Percentiles rank a stretch among this genome's conserved stretches.
phyloP scores from a whole-genome alignment of 2,329 filamentous ascomycete genomes.

The Dryadomyces quercivorus region DNA sequence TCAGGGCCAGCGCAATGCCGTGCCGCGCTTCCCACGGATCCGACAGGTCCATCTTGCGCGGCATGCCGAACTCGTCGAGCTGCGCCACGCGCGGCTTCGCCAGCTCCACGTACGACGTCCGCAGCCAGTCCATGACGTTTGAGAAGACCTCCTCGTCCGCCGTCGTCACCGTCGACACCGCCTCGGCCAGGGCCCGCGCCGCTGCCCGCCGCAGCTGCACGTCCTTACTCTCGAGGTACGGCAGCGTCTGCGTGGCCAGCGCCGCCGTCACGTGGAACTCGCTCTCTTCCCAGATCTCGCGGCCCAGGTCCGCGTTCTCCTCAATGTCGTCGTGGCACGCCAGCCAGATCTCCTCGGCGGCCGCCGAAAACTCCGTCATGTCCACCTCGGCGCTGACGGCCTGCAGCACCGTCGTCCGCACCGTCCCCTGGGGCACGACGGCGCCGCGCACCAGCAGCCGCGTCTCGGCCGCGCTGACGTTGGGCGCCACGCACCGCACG shows the following conservation, averaged over 20 bases:
- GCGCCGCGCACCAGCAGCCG: slow-evolving; percentile 62
- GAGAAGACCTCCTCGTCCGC: too few species aligned
- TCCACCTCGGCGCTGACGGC: slow-evolving; percentile 87
- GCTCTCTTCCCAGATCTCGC: slow-evolving; percentile 92
- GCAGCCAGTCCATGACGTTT: slow-evolving; percentile 49
- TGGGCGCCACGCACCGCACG: slow-evolving; percentile 72
- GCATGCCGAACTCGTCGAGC: slow-evolving; percentile 90
- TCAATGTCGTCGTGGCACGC: slow-evolving; percentile 82
- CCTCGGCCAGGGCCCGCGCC: slow-evolving; percentile 68
- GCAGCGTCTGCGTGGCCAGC: slow-evolving; percentile 55
- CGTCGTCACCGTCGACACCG: slow-evolving; percentile 47
- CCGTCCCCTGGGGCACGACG: slow-evolving; percentile 66
- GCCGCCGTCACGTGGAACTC: slow-evolving; percentile 57
- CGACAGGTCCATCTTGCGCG: slow-evolving; percentile 71
- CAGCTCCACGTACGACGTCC: slow-evolving; percentile 62
- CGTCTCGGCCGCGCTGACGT: slow-evolving; percentile 63
- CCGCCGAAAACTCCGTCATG: slow-evolving; percentile 72
- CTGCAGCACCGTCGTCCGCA: slow-evolving; percentile 76
- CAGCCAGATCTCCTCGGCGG: slow-evolving; percentile 87
- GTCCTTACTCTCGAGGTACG: slow-evolving; percentile 71
- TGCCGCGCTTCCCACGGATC: slow-evolving; percentile 90
- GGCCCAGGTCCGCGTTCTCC: slow-evolving; percentile 73
- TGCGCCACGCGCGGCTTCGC: slow-evolving; percentile 74
- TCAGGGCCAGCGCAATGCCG: slow-evolving; percentile 79
- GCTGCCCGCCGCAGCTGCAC: slow-evolving; percentile 72